Evolutionary conservation across 306 rosid genomes (phyloP).

Genomic region (Fragaria ananassa): DNA sequence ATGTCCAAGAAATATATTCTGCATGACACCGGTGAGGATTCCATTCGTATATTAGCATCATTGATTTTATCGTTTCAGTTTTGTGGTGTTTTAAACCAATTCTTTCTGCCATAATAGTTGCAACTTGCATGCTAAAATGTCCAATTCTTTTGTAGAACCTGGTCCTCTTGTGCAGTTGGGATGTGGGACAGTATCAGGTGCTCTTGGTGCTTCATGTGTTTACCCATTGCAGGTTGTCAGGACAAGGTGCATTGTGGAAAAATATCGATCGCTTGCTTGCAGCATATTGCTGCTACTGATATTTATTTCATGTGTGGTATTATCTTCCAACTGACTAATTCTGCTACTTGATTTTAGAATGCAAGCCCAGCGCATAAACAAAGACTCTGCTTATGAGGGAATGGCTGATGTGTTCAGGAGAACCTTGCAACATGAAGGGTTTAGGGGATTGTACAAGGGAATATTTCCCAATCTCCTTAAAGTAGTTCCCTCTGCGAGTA

Average conservation of each 20-base stretch:
- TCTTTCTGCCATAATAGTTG: conserved; percentile 23
- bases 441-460: conserved; percentile 82
- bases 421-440: conserved; percentile 68
- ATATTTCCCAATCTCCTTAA: conserved; percentile 76
- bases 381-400: conserved; percentile 42
- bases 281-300: conserved; percentile 18
- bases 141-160: conserved; percentile 48
- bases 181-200: conserved; percentile 88
- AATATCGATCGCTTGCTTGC: conserved; percentile 15
- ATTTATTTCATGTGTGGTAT: conserved; percentile 13
- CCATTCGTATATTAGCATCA: neutral
- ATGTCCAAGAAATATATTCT: conserved; percentile 68
- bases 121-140: conserved; percentile 25
- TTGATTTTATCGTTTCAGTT: neutral
- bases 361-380: conserved; percentile 59
- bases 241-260: conserved; percentile 56
- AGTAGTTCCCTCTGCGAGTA: conserved; percentile 87
- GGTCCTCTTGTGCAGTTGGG: conserved; percentile 85
- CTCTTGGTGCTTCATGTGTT: conserved; percentile 89
- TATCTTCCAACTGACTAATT: conserved; percentile 16
- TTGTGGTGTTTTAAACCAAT: conserved; percentile 28
- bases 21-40: conserved; percentile 52
- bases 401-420: conserved; percentile 74
- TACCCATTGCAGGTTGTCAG: conserved; percentile 84
- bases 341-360: conserved; percentile 49